Base-by-base conservation (phyloP, 2,329 filamentous ascomycete species). In the Aspergillus tubingensis region DNA sequence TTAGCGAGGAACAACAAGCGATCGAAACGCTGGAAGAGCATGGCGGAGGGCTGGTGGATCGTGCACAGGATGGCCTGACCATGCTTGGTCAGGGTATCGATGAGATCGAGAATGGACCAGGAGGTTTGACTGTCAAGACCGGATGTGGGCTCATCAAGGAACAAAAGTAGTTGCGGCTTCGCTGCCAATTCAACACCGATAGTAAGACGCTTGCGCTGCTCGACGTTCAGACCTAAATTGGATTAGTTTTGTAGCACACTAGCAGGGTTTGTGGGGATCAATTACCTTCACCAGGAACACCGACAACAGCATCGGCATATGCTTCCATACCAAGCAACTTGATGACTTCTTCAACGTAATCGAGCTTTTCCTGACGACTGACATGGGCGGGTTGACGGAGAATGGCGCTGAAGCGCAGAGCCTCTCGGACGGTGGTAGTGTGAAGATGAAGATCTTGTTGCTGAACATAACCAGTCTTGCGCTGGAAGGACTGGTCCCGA, bases 101-200 rank as follows among this genome's bases (percentile, higher is more conserved):
- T 85, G 10, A 97, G 85, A 74, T 92, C 89, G 49, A 92, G 84
- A 72, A 97, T 96, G 65, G 91, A 91, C 91, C 92, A 97, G 0
- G 92, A 94, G 1, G 93, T 96, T 76, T 96, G 92, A 71, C 88
- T 91, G 77, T 97, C 94, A 19, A 97, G 86, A 81, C 94, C 94
- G 27, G 92, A 96, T 3, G 93, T 97, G 13, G 94, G 94, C 77
- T 98, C 94, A 70, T 98, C 94, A 41, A 97, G 86, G 80, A 97
- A 97, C 50, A 97, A 86, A 62, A 97, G 83, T 55, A 97, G 83
- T 43, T 91, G 88, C 5, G 94, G 94, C 80, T 95, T 96, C 6
- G 94, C 94, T 44, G 92, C 93, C 23, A 98, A 84, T 74, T 98
- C 94, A n/a, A 98, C 93, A 77, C 92, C 94, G 64, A 98, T 96